Conservation (phyloP, 805 yeast species). For the Debaryomyces hansenii region DNA sequence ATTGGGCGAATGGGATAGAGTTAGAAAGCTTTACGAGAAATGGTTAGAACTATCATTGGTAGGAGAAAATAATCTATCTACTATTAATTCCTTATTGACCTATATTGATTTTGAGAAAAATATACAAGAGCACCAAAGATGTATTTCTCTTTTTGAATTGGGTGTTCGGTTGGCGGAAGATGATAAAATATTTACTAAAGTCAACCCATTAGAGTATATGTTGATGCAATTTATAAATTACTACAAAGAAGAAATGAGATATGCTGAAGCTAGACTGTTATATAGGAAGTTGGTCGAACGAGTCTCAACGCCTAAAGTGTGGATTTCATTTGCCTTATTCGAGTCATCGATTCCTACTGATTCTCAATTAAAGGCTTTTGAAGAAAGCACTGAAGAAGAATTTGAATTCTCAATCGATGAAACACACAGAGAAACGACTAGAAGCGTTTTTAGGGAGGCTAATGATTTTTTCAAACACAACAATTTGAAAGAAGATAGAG, state of each 20-base stretch:
- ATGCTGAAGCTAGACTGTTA: constrained; percentile 52
- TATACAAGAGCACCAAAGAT: constrained; percentile 68
- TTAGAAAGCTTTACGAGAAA: constrained; percentile 68
- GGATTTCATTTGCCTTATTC: constrained; percentile 71
- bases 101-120: constrained; percentile 69
- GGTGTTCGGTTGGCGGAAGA: constrained; percentile 36
- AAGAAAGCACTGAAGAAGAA: constrained; percentile 47
- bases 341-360: constrained; percentile 66
- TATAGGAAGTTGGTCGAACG: constrained; percentile 40
- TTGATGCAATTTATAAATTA: constrained; percentile 49
- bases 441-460: constrained; percentile 60
- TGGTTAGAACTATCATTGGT: constrained; percentile 45
- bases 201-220: constrained; percentile 18
- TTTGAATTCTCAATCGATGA: constrained; percentile 53
- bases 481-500: constrained; percentile 43
- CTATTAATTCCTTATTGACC: constrained; percentile 50
- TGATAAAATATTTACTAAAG: constrained; percentile 29
- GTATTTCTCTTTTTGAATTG: constrained; percentile 60
- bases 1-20: constrained; percentile 79
- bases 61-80: constrained; percentile 6
- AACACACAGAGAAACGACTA: constrained; percentile 49
- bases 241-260: constrained; percentile 61
- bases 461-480: constrained; percentile 40
- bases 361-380: constrained; percentile 45
- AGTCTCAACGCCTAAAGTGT: constrained; percentile 26